Evolutionary conservation across 805 yeast genomes (phyloP).

Genomic region (Suhomyces kilbournensis): DNA sequence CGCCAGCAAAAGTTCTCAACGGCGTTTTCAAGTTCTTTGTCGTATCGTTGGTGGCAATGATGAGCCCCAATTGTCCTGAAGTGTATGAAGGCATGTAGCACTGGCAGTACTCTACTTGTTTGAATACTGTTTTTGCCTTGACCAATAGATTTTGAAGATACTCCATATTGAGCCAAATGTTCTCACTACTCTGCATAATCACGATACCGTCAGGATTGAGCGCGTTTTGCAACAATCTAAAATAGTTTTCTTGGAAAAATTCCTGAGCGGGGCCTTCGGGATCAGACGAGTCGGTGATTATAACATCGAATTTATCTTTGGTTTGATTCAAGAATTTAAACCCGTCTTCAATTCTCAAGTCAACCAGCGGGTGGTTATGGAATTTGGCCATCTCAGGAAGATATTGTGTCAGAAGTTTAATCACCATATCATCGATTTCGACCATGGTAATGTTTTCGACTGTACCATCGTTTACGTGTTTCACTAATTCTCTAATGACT

Average conservation of each 20-base stretch:
- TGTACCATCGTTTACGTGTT: conserved; percentile 52
- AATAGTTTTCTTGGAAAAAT: conserved; percentile 76
- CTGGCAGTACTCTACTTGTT: conserved; percentile 63
- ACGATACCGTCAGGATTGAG: conserved; percentile 64
- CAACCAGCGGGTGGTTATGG: conserved; percentile 62
- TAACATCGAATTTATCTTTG: conserved; percentile 64
- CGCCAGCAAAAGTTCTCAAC: conserved; percentile 41
- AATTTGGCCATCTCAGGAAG: conserved; percentile 73
- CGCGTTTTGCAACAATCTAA: conserved; percentile 61
- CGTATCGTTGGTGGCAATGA: conserved; percentile 64
- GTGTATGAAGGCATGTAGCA: conserved; percentile 87
- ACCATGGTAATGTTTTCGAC: conserved; percentile 69
- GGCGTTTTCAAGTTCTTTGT: conserved; percentile 49
- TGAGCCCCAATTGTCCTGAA: conserved; percentile 80
- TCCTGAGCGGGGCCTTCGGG: conserved; percentile 96
- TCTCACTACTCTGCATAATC: conserved; percentile 76
- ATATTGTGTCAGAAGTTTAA: conserved; percentile 64
- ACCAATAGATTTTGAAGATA: conserved; percentile 47
- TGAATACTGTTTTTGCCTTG: conserved; percentile 55
- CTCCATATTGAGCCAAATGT: conserved; percentile 67
- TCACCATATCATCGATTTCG: conserved; percentile 87
- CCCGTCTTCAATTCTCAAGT: conserved; percentile 75
- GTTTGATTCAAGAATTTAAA: conserved; percentile 62
- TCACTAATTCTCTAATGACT: conserved; percentile 81
- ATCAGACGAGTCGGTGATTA: conserved; percentile 89